Base-by-base conservation (phyloP, 176 grass and related monocot species). In the Aechmea fasciata region DNA sequence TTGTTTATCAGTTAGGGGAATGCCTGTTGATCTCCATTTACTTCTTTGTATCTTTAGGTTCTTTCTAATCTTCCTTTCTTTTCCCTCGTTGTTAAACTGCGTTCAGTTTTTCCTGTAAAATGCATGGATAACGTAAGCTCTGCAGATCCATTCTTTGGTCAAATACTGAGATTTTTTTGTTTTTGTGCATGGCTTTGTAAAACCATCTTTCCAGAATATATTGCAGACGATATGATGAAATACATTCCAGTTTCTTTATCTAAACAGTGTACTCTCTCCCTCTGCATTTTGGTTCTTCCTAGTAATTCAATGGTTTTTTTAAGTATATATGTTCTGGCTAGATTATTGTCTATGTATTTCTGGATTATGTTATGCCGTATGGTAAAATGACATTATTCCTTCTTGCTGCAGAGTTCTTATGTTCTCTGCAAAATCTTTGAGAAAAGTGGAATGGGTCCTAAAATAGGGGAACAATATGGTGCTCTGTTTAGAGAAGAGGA, bases 381-480 rank as follows among this genome's bases (percentile, higher is more conserved):
- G 55, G 3, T 28, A 73, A 19, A 77, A 26, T 25, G 2, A 48
- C 47, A 22, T 68, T 47, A 69, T 49, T 13, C n/a, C 10, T 24
- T 57, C n/a, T 65, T 75, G 41, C 67, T 81, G 64, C 81, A 97
- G 93, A 84, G 90, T 81, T 79, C 87, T 47, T 85, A 73, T 24
- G 89, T 97, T 48, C 71, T 97, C 47, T 89, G 85, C 78, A 97
- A 97, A 84, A 87, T 90, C 67, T 92, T 92, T 79, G 79, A 92
- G 65, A 92, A 92, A 72, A 97, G 86, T 61, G 93, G 88, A 52
- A 66, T 48, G 70, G 93, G 93, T 69, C 88, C 93, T 18, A 96
- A 92, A 79, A 77, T 84, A 22, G 88, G 92, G 19, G 88, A 88
- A 65, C 85, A 96, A 7, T 92, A 96, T 49, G 88, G 92, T 65